A percentile compares a stretch with the other conserved stretches of the same genome.
phyloP scores from a whole-genome alignment of 768 basidiomycete species.

The Psilocybe sp. region DNA sequence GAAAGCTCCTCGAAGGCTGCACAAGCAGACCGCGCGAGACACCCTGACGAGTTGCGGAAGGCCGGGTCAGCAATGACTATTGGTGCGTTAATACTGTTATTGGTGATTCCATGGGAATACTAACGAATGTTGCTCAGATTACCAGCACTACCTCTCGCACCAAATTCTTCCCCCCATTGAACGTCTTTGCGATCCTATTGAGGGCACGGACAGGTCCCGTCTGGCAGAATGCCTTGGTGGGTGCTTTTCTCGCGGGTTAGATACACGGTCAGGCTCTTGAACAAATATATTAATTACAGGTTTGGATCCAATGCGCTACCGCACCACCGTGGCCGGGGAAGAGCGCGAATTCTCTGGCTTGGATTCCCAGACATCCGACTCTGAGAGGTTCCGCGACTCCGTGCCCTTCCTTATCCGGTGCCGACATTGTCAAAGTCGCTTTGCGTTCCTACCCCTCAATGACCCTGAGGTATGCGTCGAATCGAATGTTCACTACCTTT shows the following conservation, averaged over 20 bases:
- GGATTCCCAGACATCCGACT: constrained; percentile 87
- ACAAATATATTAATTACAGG: constrained; percentile 46
- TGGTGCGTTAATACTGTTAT: constrained; percentile 41
- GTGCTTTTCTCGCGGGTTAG: neutral
- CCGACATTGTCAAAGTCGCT: constrained; percentile 61
- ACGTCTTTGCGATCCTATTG: constrained; percentile 93
- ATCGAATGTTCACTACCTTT: no score
- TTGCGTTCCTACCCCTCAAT: constrained; percentile 56
- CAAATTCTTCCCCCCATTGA: constrained; percentile 95
- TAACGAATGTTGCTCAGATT: constrained; percentile 51
- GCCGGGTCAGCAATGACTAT: constrained; percentile 66
- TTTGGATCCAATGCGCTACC: constrained; percentile 31
- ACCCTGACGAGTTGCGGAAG: constrained; percentile 88
- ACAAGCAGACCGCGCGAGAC: constrained; percentile 88
- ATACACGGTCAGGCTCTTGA: constrained; percentile 29
- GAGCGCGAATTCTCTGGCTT: constrained; percentile 75
- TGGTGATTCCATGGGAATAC: neutral
- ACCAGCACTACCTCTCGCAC: constrained; percentile 85
- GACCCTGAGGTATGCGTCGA: constrained; percentile 61
- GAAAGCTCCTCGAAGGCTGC: constrained; percentile 60
- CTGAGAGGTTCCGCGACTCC: constrained; percentile 80
- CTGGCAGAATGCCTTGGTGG: constrained; percentile 93
- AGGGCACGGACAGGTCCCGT: constrained; percentile 89
- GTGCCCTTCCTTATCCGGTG: constrained; percentile 75
- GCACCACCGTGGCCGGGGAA: constrained; percentile 37